phyloP scores from a whole-genome alignment of 495 filamentous ascomycete species.

The Cudoniella acicularis region DNA sequence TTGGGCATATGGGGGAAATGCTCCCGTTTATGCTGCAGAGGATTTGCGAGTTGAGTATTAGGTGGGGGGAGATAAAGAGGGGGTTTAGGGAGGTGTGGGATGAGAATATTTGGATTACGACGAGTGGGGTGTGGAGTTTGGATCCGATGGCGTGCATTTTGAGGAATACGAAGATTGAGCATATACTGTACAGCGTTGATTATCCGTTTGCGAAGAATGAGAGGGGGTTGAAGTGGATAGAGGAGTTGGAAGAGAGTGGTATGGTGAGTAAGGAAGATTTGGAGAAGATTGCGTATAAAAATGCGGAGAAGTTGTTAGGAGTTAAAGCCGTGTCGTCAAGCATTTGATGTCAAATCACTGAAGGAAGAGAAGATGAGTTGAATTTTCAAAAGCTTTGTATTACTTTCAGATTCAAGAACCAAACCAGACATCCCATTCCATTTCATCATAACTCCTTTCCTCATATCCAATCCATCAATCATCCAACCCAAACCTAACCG shows the following conservation, averaged over 20 bases:
- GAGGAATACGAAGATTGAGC: conserved; percentile 45
- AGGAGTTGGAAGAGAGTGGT: conserved; percentile 46
- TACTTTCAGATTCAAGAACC: too few species aligned
- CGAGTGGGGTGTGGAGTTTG: conserved; percentile 56
- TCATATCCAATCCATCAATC: too few species aligned
- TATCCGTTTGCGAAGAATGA: conserved; percentile 53
- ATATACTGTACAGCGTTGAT: conserved; percentile 56
- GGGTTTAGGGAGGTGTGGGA: conserved; percentile 24
- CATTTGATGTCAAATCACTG: too few species aligned
- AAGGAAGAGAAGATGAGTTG: too few species aligned
- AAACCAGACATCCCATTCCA: too few species aligned
- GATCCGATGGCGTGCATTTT: conserved; percentile 50
- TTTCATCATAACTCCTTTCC: too few species aligned
- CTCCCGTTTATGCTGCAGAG: too few species aligned
- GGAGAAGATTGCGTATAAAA: conserved; percentile 48
- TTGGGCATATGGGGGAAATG: too few species aligned
- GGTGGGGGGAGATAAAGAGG: conserved; percentile 17
- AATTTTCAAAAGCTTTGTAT: too few species aligned
- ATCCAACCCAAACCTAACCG: too few species aligned
- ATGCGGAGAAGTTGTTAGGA: conserved; percentile 50
- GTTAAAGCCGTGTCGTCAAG: too few species aligned
- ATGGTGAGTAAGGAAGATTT: conserved; percentile 47
- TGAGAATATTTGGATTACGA: conserved; percentile 63
- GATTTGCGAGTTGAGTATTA: conserved; percentile 54
- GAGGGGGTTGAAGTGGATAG: conserved; percentile 39